Conservation (phyloP, 768 basidiomycete genomes). For the Pleurotus sapidus region DNA sequence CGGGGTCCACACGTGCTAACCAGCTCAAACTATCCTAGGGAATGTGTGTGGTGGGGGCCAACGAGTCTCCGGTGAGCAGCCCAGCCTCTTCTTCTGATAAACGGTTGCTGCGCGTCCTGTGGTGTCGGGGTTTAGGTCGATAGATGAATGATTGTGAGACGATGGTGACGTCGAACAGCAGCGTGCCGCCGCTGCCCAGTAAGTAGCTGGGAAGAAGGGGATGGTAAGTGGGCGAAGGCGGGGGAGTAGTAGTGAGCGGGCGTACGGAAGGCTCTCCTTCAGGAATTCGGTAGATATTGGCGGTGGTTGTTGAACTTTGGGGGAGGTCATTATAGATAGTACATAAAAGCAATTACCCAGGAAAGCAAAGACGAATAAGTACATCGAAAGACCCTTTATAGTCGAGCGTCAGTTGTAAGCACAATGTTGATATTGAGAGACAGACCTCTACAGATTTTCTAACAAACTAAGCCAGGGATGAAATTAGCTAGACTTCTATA, state of each 20-base stretch:
- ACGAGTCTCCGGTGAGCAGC: slow-evolving; percentile 41
- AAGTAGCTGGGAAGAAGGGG: slow-evolving; percentile 58
- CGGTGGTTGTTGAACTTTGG: slow-evolving; percentile 54
- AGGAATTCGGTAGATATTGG: slow-evolving; percentile 65
- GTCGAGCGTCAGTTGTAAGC: slow-evolving; percentile 4
- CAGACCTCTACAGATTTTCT: slow-evolving; percentile 86
- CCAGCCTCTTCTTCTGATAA: slow-evolving; percentile 48
- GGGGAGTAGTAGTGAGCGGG: slow-evolving; percentile 13
- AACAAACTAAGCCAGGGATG: slow-evolving; percentile 51
- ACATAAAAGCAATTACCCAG: slow-evolving; percentile 94
- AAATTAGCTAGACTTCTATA: not conserved
- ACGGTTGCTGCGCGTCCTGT: slow-evolving; percentile 16
- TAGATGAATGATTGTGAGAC: slow-evolving; percentile 85
- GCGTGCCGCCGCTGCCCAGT: slow-evolving; percentile 88
- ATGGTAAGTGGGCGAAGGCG: not conserved
- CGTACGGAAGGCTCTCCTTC: slow-evolving; percentile 82
- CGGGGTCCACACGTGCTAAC: no score
- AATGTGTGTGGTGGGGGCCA: slow-evolving; percentile 24
- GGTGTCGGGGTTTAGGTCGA: slow-evolving; percentile 38
- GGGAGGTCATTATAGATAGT: slow-evolving; percentile 80
- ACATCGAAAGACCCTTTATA: slow-evolving; percentile 83
- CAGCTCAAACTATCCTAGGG: not conserved
- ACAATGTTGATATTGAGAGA: not conserved
- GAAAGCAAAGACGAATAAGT: slow-evolving; percentile 92
- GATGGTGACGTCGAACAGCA: slow-evolving; percentile 92